Base-by-base conservation (phyloP, 352 stramenopile species). In the Pythium myriotylum region DNA sequence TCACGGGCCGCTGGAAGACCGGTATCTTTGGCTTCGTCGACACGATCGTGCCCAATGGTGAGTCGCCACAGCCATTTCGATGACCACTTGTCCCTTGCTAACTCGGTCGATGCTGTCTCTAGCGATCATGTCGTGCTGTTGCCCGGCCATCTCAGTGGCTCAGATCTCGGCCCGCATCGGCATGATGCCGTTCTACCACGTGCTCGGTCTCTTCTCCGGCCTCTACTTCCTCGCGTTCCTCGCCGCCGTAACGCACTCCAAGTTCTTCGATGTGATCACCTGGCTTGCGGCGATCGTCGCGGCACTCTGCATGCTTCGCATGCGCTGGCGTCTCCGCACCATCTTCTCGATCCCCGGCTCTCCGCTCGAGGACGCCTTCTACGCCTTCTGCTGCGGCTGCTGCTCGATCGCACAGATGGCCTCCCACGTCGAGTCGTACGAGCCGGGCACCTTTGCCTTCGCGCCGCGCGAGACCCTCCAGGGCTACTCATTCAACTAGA, bases 391-490 rank as follows among this genome's bases (percentile, higher is more conserved):
- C 67, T 92, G 84, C 62, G 77, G 75, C 56, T 90, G 74, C 70
- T 92, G 84, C 70, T 88, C 81, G 1, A 74, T 91, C 50, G 84
- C 84, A 10, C 84, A 92, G 64, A 89, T 91, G 78, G 84, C 81
- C 10, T 86, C 81, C 20, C 79, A 93, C 60, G 81, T 93, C 55
- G 78, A 91, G 66, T 86, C 81, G 50, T 93, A 91, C 62, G 76
- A 89, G 68, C 84, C 81, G 1, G 84, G 81, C 26, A 54, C 55
- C 24, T 88, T 83, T 56, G 51, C 72, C 10, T 91, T 93, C 32
- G 58, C 70, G 12, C 81, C 84, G 19, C 84, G 77, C 37, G 69
- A 78, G 17, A 92, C 84, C 37, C 79, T 92, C 5, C 69, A 81
- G 48, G 80, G 80, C 42, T 89, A 89, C 70, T 74, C 77, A 24